A percentile compares a stretch with the other conserved stretches of the same genome.
Conservation (phyloP, 148 eudicot genomes). For the Fagopyrum homotropicum region DNA sequence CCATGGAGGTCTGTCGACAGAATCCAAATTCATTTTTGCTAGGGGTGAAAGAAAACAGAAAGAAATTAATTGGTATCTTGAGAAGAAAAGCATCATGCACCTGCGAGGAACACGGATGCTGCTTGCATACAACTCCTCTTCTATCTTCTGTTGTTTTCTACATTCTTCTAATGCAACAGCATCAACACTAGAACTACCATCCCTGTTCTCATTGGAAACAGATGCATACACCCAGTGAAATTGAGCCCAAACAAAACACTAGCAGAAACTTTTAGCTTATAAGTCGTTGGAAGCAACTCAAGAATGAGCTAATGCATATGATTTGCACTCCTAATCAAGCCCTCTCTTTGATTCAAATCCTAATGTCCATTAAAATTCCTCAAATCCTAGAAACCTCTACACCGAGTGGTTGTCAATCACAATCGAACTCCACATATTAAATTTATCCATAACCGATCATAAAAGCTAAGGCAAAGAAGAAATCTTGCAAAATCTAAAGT, state of each 20-base stretch:
- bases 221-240: background rate
- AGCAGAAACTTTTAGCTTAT: background rate
- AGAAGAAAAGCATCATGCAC: slow-evolving; percentile 17
- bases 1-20: slow-evolving; percentile 75
- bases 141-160: slow-evolving; percentile 62
- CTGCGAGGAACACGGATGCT: slow-evolving; percentile 96
- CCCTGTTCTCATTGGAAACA: slow-evolving; percentile 37
- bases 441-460: too few species aligned
- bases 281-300: background rate
- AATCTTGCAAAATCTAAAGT: too few species aligned
- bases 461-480: too few species aligned
- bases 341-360: background rate
- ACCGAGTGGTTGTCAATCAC: background rate
- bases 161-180: slow-evolving; percentile 54
- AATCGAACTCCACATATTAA: background rate
- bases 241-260: slow-evolving; percentile 5
- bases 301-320: background rate
- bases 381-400: background rate
- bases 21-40: background rate
- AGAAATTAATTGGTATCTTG: background rate
- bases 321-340: background rate
- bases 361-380: background rate
- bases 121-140: slow-evolving; percentile 80
- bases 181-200: slow-evolving; percentile 45
- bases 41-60: background rate